These are phyloP conservation scores for Cenchrus purpureus DNA, from an alignment of 176 grass and related monocot species.

Conservation along the genomic window DNA sequence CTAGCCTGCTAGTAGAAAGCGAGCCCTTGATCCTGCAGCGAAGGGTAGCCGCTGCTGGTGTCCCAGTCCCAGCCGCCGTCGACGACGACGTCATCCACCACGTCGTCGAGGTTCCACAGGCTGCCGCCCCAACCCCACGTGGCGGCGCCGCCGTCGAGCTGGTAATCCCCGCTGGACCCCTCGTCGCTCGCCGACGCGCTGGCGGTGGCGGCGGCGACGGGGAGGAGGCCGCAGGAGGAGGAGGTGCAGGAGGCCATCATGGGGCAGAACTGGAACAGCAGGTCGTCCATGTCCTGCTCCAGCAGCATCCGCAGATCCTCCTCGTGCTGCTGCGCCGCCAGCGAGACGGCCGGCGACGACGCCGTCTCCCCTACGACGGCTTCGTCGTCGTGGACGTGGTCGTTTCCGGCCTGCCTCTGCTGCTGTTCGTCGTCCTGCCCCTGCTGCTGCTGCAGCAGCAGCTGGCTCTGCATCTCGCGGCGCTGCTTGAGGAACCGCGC, in stretches of 20 bases:
- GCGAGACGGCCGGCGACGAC: background rate
- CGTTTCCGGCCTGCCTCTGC: background rate
- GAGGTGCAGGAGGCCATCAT: conserved; percentile 50
- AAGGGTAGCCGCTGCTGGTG: conserved; percentile 24
- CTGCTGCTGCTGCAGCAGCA: conserved; percentile 1
- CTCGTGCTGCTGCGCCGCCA: background rate
- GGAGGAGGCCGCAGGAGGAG: conserved; percentile 31
- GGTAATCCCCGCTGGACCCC: conserved; percentile 43
- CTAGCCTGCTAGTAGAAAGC: conserved; percentile 43
- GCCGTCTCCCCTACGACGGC: background rate
- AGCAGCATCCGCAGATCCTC: conserved; percentile 10
- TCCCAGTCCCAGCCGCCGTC: conserved; percentile 46
- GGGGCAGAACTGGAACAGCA: conserved; percentile 45
- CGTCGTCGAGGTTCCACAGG: conserved; percentile 88
- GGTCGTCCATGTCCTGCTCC: conserved; percentile 45
- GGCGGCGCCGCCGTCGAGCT: conserved; percentile 35
- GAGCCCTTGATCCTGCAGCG: conserved; percentile 40
- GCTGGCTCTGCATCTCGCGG: conserved; percentile 53
- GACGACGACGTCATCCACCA: conserved; percentile 42
- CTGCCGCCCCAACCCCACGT: conserved; percentile 94
- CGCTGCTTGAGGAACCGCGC: conserved; percentile 73
- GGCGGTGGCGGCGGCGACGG: conserved; percentile 18
- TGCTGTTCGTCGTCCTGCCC: background rate
- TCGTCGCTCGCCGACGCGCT: conserved; percentile 37
- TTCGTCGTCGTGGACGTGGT: background rate